Evolutionary conservation across 345 rosid species (phyloP).

Genomic region (Atalantia buxifolia): DNA sequence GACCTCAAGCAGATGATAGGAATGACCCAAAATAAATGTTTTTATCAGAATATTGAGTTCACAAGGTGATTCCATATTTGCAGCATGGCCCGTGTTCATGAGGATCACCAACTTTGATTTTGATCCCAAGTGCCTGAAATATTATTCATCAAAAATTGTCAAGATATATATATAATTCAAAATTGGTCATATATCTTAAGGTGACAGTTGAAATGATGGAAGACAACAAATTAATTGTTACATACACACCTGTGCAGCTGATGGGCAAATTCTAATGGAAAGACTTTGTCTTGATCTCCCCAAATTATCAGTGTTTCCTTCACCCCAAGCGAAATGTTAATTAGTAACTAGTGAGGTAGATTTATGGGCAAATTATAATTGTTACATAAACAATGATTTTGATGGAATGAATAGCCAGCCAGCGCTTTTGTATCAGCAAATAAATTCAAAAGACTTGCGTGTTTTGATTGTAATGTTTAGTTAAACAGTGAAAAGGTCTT

Average conservation of each 20-base stretch:
- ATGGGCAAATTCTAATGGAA: constrained; percentile 54
- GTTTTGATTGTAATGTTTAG: background rate
- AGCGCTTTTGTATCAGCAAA: background rate
- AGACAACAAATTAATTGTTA: background rate
- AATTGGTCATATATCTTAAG: background rate
- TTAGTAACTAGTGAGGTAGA: too few relatives aligned
- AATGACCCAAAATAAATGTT: constrained; percentile 45
- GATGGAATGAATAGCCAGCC: background rate
- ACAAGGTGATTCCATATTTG: constrained; percentile 59
- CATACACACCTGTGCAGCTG: constrained; percentile 51
- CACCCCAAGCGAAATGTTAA: background rate
- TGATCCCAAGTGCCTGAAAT: constrained; percentile 49
- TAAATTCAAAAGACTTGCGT: background rate
- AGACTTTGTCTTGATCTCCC: constrained; percentile 71
- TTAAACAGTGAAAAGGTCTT: background rate
- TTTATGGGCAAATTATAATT: too few relatives aligned
- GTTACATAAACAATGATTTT: background rate
- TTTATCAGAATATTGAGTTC: constrained; percentile 42
- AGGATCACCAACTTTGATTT: constrained; percentile 64
- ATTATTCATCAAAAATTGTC: background rate
- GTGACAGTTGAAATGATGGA: background rate
- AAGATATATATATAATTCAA: background rate
- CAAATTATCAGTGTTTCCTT: constrained; percentile 74
- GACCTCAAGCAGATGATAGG: background rate
- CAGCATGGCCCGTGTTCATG: constrained; percentile 69